Evolutionary conservation across 2,329 filamentous ascomycete species (phyloP).

Genomic region (Colletotrichum eremochloae): DNA sequence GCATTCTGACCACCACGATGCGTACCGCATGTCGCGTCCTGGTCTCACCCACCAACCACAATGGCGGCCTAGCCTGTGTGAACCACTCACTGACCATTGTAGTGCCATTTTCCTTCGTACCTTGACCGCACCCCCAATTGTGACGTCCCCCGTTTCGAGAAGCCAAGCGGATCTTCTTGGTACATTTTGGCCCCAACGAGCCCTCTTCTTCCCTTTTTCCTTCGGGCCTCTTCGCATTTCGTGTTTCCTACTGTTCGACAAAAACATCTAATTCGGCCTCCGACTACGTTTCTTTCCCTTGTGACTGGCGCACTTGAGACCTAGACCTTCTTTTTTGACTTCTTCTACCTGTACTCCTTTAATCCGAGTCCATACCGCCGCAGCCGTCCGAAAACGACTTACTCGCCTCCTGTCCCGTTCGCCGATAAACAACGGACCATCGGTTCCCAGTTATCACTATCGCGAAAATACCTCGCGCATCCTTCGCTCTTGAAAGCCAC

Average conservation of each 20-base stretch:
- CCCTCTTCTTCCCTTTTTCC: constrained; percentile 21
- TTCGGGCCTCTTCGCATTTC: constrained; percentile 36
- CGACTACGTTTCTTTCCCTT: constrained; percentile 43
- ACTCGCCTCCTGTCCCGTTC: constrained; percentile 2
- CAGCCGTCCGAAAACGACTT: constrained; percentile 28
- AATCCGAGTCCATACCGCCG: constrained; percentile 35
- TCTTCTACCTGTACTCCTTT: constrained; percentile 22
- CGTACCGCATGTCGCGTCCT: constrained; percentile 32
- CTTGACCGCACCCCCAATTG: constrained; percentile 43
- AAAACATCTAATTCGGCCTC: constrained; percentile 31
- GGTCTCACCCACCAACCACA: constrained; percentile 36
- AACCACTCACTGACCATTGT: constrained; percentile 43
- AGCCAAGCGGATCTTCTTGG: constrained; percentile 35
- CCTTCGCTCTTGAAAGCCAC: background rate
- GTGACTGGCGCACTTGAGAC: constrained; percentile 44
- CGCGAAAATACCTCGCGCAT: background rate
- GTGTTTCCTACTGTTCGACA: constrained; percentile 33
- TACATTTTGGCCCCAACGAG: constrained; percentile 31
- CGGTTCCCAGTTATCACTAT: background rate
- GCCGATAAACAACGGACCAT: background rate
- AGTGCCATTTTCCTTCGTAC: constrained; percentile 41
- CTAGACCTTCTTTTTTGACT: constrained; percentile 36
- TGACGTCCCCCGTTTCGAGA: constrained; percentile 49
- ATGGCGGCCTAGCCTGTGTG: constrained; percentile 40
- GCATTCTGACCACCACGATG: constrained; percentile 28